A percentile compares a stretch with the other conserved stretches of the same genome.
Evolutionary conservation across 2,329 filamentous ascomycete species (phyloP).

Genomic region (Amesomyces nigricolor): DNA sequence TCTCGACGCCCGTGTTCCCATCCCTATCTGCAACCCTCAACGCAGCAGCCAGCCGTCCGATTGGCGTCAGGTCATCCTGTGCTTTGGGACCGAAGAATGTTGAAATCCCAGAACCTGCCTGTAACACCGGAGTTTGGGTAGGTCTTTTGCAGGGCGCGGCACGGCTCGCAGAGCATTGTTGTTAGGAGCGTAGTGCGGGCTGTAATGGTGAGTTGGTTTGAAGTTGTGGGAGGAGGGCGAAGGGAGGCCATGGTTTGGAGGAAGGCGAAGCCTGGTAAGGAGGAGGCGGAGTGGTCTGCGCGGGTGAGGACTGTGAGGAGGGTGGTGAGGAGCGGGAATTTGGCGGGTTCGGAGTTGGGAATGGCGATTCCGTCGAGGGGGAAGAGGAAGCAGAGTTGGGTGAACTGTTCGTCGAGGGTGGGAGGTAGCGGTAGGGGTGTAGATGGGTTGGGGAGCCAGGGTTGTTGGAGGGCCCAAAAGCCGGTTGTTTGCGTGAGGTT

Average conservation of each 20-base stretch:
- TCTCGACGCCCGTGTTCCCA: not conserved
- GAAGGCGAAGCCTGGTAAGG: constrained; percentile 12
- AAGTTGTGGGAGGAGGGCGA: not conserved
- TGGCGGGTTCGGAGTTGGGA: not conserved
- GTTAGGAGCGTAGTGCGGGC: not conserved
- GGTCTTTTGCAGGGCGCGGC: constrained; percentile 10
- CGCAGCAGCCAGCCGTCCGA: not conserved
- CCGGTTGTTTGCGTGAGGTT: not conserved
- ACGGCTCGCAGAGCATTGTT: constrained; percentile 18
- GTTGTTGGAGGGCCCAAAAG: constrained; percentile 3
- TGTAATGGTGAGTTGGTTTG: not conserved
- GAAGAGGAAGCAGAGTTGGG: constrained; percentile 15
- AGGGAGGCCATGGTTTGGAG: constrained; percentile 8
- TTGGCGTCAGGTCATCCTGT: not conserved
- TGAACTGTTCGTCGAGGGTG: constrained; percentile 8
- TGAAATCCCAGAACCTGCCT: not conserved
- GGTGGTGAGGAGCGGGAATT: not conserved
- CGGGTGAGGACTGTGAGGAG: constrained; percentile 7
- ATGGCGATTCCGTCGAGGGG: not conserved
- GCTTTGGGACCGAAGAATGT: not conserved
- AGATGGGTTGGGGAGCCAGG: not conserved
- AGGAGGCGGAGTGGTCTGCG: constrained; percentile 6
- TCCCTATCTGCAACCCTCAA: not conserved
- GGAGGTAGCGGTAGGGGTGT: not conserved
- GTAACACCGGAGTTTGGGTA: not conserved